Base-by-base conservation (phyloP, 2,329 filamentous ascomycete species). In the Penicillium expansum region DNA sequence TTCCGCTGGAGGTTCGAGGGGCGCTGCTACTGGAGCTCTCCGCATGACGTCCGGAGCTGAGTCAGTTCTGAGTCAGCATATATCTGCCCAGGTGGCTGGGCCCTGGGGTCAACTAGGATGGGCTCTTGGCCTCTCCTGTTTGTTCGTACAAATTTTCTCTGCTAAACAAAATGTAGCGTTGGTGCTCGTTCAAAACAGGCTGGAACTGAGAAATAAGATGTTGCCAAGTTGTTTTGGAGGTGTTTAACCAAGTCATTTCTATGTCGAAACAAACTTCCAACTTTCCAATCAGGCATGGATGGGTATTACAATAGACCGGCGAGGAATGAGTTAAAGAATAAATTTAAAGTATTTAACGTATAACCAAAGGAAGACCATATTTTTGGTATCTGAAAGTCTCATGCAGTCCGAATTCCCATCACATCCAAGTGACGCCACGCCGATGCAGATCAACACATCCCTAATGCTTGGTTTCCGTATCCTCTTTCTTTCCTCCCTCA, bases 401-500 rank as follows among this genome's bases (percentile, higher is more conserved):
- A 60, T 56, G 58, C 52, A 51, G 35, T 50, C 50, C 48, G 37
- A 49, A 58, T 55, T 50, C 56, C 38, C 29, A 48, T 33, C 56
- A 52, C 55, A 58, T 49, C 50, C 51, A 52, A 37, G 51, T 55
- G 52, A 56, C 58, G 56, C 58, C 56, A 22, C 33, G 47, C 56
- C 48, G 48, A 61, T 61, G 56, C 58, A 53, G 45, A 52, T 49
- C 43, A 55, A 57, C 39, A 39, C 32, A 42, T 35, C 37, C 35
- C 24, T 52, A 49, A 20, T 55, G 22, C 20, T 45, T 42, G 30
- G 37, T 35, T 38, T 48, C 44, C 14, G 35, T 55, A 10, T n/a
- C 48, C 37, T 63, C 51, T 47, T 66, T 62, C 44, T 62, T 51
- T 33, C 63, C 62, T 30, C 59, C 49, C 9, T 67, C 66, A 3